These are phyloP conservation scores for Vaccinium darrowii DNA, from an alignment of 148 eudicot genomes.

Conservation along the genomic window DNA sequence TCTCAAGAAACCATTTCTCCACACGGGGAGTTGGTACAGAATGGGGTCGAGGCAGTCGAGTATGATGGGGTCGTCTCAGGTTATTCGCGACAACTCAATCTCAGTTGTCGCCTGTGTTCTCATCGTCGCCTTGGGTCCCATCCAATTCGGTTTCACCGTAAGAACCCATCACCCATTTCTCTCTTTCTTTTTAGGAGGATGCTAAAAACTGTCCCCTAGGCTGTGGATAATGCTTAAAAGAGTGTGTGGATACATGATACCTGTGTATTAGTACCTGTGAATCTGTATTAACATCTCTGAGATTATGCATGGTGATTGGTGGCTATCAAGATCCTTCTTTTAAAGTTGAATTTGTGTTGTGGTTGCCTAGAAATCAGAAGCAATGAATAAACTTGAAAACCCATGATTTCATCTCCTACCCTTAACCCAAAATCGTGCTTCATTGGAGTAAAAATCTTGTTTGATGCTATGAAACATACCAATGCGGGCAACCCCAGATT, in stretches of 20 bases:
- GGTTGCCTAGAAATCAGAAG: neutral
- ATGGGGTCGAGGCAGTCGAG: slow-evolving; percentile 96
- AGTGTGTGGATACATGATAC: too few species aligned
- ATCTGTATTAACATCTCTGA: too few species aligned
- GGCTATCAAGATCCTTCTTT: too few species aligned
- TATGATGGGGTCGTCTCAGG: slow-evolving; percentile 71
- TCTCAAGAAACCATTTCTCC: slow-evolving; percentile 80
- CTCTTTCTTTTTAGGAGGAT: neutral
- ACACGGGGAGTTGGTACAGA: slow-evolving; percentile 95
- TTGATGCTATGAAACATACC: neutral
- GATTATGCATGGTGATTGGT: too few species aligned
- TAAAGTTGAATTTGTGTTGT: too few species aligned
- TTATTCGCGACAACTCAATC: slow-evolving; percentile 68
- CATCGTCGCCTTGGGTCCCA: slow-evolving; percentile 90
- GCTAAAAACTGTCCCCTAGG: too few species aligned
- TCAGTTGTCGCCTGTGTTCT: slow-evolving; percentile 92
- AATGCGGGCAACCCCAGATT: neutral
- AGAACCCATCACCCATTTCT: neutral
- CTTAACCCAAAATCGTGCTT: neutral
- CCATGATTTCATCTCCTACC: neutral
- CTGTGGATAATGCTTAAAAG: too few species aligned
- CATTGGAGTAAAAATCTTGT: neutral
- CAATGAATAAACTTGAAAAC: neutral
- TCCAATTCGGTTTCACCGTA: slow-evolving; percentile 99
- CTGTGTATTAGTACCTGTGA: too few species aligned